These are phyloP conservation scores for Cordyceps pruinosa DNA, from an alignment of 2,329 filamentous ascomycete species.

Conservation along the genomic window DNA sequence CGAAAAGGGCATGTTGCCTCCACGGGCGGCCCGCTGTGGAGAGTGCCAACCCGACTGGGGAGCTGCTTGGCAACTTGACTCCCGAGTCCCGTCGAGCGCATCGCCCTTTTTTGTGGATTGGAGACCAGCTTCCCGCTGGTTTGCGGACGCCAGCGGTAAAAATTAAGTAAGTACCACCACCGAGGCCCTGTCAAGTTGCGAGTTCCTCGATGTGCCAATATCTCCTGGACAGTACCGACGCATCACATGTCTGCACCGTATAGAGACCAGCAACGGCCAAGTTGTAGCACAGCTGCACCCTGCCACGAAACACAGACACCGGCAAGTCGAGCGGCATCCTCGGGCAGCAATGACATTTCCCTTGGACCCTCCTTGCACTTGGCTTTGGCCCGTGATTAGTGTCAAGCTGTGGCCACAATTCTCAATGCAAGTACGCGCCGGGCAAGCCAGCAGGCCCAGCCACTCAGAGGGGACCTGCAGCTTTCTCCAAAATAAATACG, in stretches of 20 bases:
- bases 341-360: neutral
- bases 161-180: neutral
- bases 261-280: no score
- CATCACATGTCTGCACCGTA: no score
- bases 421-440: conserved; percentile 2
- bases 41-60: neutral
- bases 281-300: no score
- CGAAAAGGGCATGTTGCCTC: neutral
- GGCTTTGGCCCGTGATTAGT: neutral
- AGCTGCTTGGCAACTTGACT: neutral
- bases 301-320: neutral
- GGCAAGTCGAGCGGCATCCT: neutral
- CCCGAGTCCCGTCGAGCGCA: neutral
- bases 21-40: neutral
- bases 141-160: neutral
- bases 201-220: no score
- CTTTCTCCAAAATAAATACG: neutral
- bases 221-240: no score
- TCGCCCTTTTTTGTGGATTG: neutral
- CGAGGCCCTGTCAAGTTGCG: no score
- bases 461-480: neutral
- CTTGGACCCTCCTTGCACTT: neutral
- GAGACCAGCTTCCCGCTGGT: neutral
- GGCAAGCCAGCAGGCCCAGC: neutral
- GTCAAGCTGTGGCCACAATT: neutral